Evolutionary conservation across 1,284 basidiomycete genomes (phyloP).

Genomic region (Irpex sp.): DNA sequence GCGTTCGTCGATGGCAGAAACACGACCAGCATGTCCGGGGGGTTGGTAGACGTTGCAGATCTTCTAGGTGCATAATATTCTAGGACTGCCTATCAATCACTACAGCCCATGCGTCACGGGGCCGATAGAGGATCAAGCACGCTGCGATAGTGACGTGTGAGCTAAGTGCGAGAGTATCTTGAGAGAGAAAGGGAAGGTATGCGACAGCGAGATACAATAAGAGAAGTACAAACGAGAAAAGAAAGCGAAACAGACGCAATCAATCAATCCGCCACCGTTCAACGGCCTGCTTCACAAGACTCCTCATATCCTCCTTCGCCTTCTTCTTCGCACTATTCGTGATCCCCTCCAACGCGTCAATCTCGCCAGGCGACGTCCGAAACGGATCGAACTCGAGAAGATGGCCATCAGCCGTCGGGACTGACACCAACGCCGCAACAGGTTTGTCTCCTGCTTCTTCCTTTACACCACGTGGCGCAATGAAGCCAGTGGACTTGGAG

Average conservation of each 20-base stretch:
- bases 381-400: constrained; percentile 76
- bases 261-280: constrained; percentile 62
- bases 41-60: not conserved
- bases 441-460: not conserved
- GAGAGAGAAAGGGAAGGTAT: not conserved
- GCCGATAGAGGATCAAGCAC: not conserved
- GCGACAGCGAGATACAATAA: not conserved
- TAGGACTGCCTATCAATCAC: no score
- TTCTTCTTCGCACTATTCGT: constrained; percentile 76
- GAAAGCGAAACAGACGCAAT: not conserved
- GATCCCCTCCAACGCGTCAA: constrained; percentile 71
- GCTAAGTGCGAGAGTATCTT: no score
- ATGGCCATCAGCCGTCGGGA: constrained; percentile 70
- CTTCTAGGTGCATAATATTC: not conserved
- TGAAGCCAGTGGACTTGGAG: constrained; percentile 11
- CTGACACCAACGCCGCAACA: constrained; percentile 41
- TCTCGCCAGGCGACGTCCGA: constrained; percentile 56
- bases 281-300: constrained; percentile 61
- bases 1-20: constrained; percentile 2
- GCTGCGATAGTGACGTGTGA: not conserved
- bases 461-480: constrained; percentile 5
- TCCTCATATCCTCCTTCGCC: constrained; percentile 66
- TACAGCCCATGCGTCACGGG: not conserved
- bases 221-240: not conserved
- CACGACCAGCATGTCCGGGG: not conserved